Evolutionary conservation across 208 protist species (phyloP), one percentile per base, ranked within the genome.

Genomic region (Herpetomonas samuelpessoai): DNA sequence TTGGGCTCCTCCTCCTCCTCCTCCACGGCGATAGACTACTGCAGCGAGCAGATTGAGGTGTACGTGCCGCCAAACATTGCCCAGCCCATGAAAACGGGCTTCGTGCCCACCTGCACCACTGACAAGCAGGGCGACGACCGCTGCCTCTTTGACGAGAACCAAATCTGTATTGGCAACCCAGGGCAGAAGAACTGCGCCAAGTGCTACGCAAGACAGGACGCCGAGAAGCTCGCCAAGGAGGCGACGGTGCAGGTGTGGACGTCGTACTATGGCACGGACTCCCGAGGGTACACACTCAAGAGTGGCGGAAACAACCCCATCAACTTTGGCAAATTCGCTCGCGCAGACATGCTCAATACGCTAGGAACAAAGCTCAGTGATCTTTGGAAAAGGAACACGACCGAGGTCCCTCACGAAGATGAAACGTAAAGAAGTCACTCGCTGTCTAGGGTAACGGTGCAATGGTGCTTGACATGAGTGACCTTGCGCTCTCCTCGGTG

Each of bases 231-330:
- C 7, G 28, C 62, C 3, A 14, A 27, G 4, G 61, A 65, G 18
- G 28, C 71, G 0, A 47, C 55, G 3, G 25, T 92, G 54, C 68
- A 68, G 10, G 64, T 95, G 19, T 90, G 78, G 79, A 58, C 68
- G 21, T 87, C 84, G 0, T 96, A 93, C 71, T 75, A 86, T 38
- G 90, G 90, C 52, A 91, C 86, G 0, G 90, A 96, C 50, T n/a
- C 21, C 3, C 71, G 72, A 21, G 51, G 62, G 22, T 45, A 28
- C 6, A 62, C 76, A 19, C 62, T 96, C 39, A 76, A 48, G 0
- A 93, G 86, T 56, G 73, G 86, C 49, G 83, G 84, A 16, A 56
- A 64, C 16, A 91, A 92, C 64, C 90, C 90, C 22, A 28, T 96
- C 10, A 81, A 80, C 53, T 92, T 65, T 61, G n/a, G 53, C 1